Conservation (phyloP, 192 early-diverging fungal species). For the Funneliformis geosporum region DNA sequence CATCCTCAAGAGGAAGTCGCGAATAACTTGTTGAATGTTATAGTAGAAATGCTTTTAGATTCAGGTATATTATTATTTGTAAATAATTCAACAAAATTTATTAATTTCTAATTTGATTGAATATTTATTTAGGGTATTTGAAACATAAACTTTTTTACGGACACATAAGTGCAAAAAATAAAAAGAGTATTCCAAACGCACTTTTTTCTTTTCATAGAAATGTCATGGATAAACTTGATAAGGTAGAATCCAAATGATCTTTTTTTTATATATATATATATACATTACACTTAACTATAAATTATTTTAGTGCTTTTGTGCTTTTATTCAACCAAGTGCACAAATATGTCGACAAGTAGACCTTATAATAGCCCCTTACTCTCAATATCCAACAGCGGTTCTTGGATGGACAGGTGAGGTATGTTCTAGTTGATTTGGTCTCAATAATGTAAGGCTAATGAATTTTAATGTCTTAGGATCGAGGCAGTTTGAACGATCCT, state of each 20-base stretch:
- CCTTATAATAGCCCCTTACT: slow-evolving; percentile 33
- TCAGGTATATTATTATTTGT: slow-evolving; percentile 14
- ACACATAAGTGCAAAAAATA: background rate
- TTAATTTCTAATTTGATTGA: background rate
- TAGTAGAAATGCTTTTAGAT: slow-evolving; percentile 13
- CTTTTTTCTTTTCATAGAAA: background rate
- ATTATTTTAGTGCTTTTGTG: slow-evolving; percentile 34
- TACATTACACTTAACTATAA: background rate
- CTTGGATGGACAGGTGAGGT: slow-evolving; percentile 40
- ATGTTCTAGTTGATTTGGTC: background rate
- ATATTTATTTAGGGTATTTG: background rate
- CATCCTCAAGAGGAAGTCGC: slow-evolving; percentile 28
- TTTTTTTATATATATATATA: background rate
- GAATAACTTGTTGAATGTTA: slow-evolving; percentile 19
- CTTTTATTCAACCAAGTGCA: slow-evolving; percentile 38
- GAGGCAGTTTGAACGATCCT: background rate
- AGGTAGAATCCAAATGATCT: background rate
- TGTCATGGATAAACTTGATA: background rate
- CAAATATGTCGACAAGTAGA: slow-evolving; percentile 38
- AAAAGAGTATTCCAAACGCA: background rate
- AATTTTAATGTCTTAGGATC: background rate
- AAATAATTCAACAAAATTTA: background rate
- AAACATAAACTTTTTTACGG: slow-evolving; percentile 18
- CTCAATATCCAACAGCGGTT: slow-evolving; percentile 31
- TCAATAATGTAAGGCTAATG: background rate